Conservation (phyloP, 495 filamentous ascomycete genomes). For the Penicillium macrosclerotiorum region DNA sequence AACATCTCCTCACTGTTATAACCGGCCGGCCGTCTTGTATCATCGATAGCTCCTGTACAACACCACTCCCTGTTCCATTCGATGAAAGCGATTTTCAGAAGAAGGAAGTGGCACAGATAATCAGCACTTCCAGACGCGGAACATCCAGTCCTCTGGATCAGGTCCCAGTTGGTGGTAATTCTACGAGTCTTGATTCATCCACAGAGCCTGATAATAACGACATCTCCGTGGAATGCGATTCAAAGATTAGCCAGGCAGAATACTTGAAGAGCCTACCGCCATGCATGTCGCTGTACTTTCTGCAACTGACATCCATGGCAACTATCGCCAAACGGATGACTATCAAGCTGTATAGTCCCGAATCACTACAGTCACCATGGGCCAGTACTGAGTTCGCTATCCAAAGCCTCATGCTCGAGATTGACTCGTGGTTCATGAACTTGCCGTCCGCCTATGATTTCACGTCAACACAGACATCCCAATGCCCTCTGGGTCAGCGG, state of each 20-base stretch:
- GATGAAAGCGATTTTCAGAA: slow-evolving; percentile 47
- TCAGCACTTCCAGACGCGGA: slow-evolving; percentile 25
- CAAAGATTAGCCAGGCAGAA: slow-evolving; percentile 20
- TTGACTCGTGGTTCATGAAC: slow-evolving; percentile 42
- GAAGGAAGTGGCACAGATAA: slow-evolving; percentile 33
- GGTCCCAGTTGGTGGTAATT: slow-evolving; percentile 17
- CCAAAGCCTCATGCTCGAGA: slow-evolving; percentile 36
- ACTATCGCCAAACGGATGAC: slow-evolving; percentile 53
- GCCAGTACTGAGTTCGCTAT: slow-evolving; percentile 41
- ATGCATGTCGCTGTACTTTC: slow-evolving; percentile 50
- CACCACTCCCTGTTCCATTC: slow-evolving; percentile 53
- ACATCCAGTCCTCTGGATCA: slow-evolving; percentile 20
- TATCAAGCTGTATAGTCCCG: slow-evolving; percentile 56
- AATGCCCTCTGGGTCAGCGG: slow-evolving; percentile 34
- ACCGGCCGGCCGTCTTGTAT: slow-evolving; percentile 61
- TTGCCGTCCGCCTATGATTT: slow-evolving; percentile 41
- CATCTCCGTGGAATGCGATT: slow-evolving; percentile 11
- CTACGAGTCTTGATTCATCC: slow-evolving; percentile 22
- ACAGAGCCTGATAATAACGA: slow-evolving; percentile 28
- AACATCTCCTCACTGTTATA: slow-evolving; percentile 55
- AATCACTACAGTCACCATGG: slow-evolving; percentile 51
- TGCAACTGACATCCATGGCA: slow-evolving; percentile 43
- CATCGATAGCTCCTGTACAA: slow-evolving; percentile 51
- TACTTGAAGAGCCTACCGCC: slow-evolving; percentile 32
- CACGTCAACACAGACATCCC: slow-evolving; percentile 31